Base-by-base conservation (phyloP, 192 early-diverging fungal genomes). In the Phlyctochytrium arcticum region DNA sequence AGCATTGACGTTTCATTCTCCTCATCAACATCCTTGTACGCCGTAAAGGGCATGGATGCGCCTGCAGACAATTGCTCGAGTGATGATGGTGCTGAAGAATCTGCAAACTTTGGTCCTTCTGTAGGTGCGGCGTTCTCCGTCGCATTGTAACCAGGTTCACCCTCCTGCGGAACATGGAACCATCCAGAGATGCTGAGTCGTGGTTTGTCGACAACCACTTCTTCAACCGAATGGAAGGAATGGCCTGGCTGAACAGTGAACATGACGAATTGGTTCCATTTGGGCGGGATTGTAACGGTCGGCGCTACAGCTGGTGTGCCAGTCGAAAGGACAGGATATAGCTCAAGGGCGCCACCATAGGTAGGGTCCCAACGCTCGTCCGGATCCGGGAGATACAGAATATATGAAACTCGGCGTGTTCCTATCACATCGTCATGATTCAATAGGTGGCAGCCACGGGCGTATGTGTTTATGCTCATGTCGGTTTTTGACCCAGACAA, bases 361-460 rank as follows among this genome's bases (percentile, higher is more conserved):
- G 72, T 68, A 3, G 77, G 73, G n/a, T 65, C 29, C 88, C 89
- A 90, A 19, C 49, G 39, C 5, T 83, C 74, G 55, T 89, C 88
- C 1, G 86, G 79, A 58, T 89, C 88, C 3, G 86, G 77, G 68
- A 92, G 61, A 62, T 92, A 92, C 42, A 92, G 71, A 32, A 92
- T 92, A 64, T 80, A 92, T 9, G 86, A 88, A 12, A 92, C 87
- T 5, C 81, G 70, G 6, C 90, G 79, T 39, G 86, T 83, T 0
- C 88, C 88, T 66, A 92, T 92, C 0, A 89, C 88, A 65, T 92
- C 90, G 78, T 92, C 90, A 63, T 92, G 90, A 29, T 83, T 79
- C 19, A 92, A 64, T 27, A 92, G 72, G 58, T 90, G 89, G 73
- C 89, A 89, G 8, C 90, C 87, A 36, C 75, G 63, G 56, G 70